Evolutionary conservation across 441 rosid species (phyloP).

Genomic region (Erysimum cheiri): DNA sequence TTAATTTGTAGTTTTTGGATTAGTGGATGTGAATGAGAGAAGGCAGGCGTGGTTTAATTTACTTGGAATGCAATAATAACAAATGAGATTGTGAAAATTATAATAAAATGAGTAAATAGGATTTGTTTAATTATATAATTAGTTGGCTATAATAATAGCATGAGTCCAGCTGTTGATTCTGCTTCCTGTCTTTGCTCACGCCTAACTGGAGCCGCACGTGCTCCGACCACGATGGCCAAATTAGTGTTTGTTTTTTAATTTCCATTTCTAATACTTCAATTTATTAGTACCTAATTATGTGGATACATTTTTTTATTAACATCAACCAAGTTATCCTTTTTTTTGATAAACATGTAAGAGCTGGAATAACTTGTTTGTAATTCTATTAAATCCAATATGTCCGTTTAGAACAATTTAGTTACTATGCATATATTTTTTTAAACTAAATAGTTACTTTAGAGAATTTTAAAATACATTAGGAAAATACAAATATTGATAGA

Average conservation of each 20-base stretch:
- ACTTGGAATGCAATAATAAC: slow-evolving; percentile 7
- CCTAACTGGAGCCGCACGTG: slow-evolving; percentile 61
- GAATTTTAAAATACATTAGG: too few relatives aligned
- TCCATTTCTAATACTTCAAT: background rate
- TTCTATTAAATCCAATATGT: too few relatives aligned
- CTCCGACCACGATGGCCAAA: slow-evolving; percentile 36
- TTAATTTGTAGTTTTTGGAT: background rate
- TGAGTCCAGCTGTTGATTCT: slow-evolving; percentile 39
- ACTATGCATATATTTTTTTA: too few relatives aligned
- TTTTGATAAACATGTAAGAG: too few relatives aligned
- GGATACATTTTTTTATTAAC: slow-evolving; percentile 5
- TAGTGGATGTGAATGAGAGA: slow-evolving; percentile 20
- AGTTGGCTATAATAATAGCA: slow-evolving; percentile 31
- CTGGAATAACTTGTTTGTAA: too few relatives aligned
- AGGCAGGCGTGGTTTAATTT: slow-evolving; percentile 7
- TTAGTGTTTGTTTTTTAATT: slow-evolving; percentile 11
- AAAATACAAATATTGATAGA: too few relatives aligned
- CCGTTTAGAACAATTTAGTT: too few relatives aligned
- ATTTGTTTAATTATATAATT: background rate
- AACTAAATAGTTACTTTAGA: too few relatives aligned
- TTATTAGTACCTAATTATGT: background rate
- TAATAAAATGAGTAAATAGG: slow-evolving; percentile 1
- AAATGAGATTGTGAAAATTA: background rate
- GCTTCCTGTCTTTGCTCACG: slow-evolving; percentile 47
- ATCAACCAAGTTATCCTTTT: background rate